A percentile compares a stretch with the other conserved stretches of the same genome.
Conservation (phyloP, 495 filamentous ascomycete species). For the Trichoderma parareesei region DNA sequence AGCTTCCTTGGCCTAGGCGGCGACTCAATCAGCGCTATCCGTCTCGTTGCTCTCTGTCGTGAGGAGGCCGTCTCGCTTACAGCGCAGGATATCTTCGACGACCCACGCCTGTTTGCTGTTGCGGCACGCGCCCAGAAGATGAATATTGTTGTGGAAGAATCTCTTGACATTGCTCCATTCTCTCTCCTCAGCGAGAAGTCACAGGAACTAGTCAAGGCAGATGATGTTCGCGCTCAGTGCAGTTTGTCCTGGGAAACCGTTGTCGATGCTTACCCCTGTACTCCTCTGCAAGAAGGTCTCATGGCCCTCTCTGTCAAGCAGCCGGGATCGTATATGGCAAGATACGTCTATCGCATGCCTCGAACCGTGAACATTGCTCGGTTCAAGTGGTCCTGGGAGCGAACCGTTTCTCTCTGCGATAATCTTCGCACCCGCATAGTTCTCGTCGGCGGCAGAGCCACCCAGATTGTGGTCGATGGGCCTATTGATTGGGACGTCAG, state of each 20-base stretch:
- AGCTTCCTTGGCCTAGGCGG: constrained; percentile 41
- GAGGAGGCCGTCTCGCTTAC: background rate
- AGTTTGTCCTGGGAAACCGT: constrained; percentile 18
- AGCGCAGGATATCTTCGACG: constrained; percentile 29
- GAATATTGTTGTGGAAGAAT: background rate
- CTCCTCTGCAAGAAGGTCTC: constrained; percentile 47
- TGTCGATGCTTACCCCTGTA: constrained; percentile 51
- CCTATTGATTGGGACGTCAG: background rate
- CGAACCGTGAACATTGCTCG: background rate
- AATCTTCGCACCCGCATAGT: constrained; percentile 12
- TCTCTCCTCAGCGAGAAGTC: background rate
- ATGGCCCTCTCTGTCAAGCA: constrained; percentile 1
- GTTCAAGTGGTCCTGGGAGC: constrained; percentile 10
- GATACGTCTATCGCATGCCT: background rate
- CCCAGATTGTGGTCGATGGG: background rate
- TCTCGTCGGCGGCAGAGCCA: background rate
- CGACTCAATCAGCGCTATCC: constrained; percentile 7
- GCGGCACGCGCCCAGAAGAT: background rate
- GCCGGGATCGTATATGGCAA: constrained; percentile 5
- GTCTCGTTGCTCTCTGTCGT: background rate
- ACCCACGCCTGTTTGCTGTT: constrained; percentile 26
- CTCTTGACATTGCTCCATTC: background rate
- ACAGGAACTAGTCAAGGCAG: background rate
- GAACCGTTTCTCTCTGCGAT: background rate
- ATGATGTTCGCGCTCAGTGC: background rate